phyloP scores from a whole-genome alignment of 1,139 yeast species.

The Candida tropicalis region DNA sequence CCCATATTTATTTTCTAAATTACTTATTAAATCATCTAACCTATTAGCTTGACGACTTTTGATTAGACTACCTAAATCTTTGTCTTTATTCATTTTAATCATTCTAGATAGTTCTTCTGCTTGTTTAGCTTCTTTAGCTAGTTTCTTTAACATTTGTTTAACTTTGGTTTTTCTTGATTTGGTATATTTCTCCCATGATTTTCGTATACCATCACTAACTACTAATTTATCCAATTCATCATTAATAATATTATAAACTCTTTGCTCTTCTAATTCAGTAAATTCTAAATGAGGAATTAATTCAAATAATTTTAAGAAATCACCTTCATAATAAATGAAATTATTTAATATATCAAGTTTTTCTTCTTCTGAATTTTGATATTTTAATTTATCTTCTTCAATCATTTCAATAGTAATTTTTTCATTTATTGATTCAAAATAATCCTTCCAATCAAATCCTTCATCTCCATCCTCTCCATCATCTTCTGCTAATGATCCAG shows the following conservation, averaged over 20 bases:
- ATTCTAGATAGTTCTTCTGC: constrained; percentile 63
- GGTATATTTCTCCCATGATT: constrained; percentile 57
- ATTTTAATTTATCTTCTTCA: constrained; percentile 64
- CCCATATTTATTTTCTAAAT: constrained; percentile 59
- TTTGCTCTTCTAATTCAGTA: constrained; percentile 57
- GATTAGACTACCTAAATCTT: constrained; percentile 54
- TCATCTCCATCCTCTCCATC: constrained; percentile 41
- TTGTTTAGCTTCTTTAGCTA: constrained; percentile 65
- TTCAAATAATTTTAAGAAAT: constrained; percentile 69
- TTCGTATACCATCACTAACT: constrained; percentile 28
- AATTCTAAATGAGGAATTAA: constrained; percentile 76
- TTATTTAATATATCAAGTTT: constrained; percentile 60
- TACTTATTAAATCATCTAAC: constrained; percentile 50
- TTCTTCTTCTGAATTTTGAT: constrained; percentile 72
- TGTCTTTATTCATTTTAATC: constrained; percentile 45
- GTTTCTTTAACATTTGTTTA: constrained; percentile 45
- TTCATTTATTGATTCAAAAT: constrained; percentile 59
- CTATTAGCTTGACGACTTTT: constrained; percentile 44
- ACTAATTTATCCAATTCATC: constrained; percentile 40
- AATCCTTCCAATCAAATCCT: constrained; percentile 62
- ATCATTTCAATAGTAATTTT: constrained; percentile 75
- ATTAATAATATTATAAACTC: constrained; percentile 58
- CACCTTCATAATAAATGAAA: constrained; percentile 67
- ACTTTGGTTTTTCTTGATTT: constrained; percentile 49
- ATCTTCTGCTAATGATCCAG: constrained; percentile 63